Percentiles rank a stretch among this genome's conserved stretches.
phyloP scores from a whole-genome alignment of 2,329 filamentous ascomycete species.

The Aspergillus tubingensis region DNA sequence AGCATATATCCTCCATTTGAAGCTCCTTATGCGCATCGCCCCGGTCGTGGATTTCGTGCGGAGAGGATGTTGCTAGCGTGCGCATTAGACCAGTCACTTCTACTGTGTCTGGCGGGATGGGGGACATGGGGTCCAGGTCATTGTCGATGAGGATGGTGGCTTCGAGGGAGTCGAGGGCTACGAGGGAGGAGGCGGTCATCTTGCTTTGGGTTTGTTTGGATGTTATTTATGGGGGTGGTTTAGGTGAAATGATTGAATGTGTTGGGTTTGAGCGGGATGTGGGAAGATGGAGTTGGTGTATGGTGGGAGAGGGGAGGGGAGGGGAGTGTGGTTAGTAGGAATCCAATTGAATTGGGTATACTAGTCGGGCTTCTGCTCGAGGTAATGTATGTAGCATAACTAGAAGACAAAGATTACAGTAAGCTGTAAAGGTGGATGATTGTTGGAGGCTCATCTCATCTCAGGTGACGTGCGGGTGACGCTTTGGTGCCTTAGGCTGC shows the following conservation, averaged over 20 bases:
- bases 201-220: conserved; percentile 3
- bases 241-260: background rate
- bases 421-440: no score
- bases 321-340: no score
- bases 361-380: no score
- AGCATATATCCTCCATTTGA: conserved; percentile 54
- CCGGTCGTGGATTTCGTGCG: conserved; percentile 37
- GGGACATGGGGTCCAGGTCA: conserved; percentile 57
- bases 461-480: background rate
- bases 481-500: conserved; percentile 9
- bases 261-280: background rate
- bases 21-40: conserved; percentile 50
- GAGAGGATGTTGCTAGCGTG: conserved; percentile 43
- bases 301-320: background rate
- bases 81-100: conserved; percentile 47
- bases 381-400: no score
- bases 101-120: conserved; percentile 47
- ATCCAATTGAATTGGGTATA: no score
- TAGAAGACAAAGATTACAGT: no score
- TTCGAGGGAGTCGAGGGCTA: conserved; percentile 51
- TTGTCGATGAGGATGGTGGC: conserved; percentile 57
- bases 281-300: background rate
- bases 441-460: no score
- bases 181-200: conserved; percentile 19
- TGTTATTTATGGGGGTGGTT: background rate